Base-by-base conservation (phyloP, 139 green algal genomes). In the Choricystis sp. region DNA sequence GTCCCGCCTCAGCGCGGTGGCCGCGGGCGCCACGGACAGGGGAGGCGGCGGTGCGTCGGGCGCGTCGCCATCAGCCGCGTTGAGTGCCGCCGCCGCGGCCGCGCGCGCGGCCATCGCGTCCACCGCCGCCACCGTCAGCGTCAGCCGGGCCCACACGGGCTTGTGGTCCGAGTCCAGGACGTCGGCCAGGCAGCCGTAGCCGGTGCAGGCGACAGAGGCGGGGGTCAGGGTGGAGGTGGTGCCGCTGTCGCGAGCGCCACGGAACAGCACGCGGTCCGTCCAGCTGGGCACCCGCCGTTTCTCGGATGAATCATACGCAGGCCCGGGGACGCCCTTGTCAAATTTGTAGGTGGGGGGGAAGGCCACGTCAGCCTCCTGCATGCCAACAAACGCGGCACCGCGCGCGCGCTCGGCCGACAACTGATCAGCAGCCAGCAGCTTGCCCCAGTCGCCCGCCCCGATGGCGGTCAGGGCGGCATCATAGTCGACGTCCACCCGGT, bases 301-400 rank as follows among this genome's bases (percentile, higher is more conserved):
- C 31, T 96, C 89, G 26, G 72, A 78, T 20, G 72, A 81, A 75
- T 94, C 86, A 60, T 94, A 94, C 1, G 63, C 68, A 31, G 66
- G 69, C n/a, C 57, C 59, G 31, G 63, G 31, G 3, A n/a, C 25
- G 68, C 68, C 71, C 64, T 81, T 59, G 70, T 85, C 78, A 63
- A 87, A 97, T 73, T 97, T 97, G 83, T 92, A 97, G 4, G 91
- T 97, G 30, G 91, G 91, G 23, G 74, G 67, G 70, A 97, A 97
- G 27, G 67, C 77, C 49, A 96, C 83, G 28, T 70, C 63, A 2
- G 69, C 86, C 73, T 96, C 86, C 23, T 55, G 60, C 60, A 94
- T 64, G 49, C 81, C 74, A 3, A 62, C 62, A 61, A 94, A 94
- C 22, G 82, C 72, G 26, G 67, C 68, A 0, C 83, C 81, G 0